Evolutionary conservation across 768 basidiomycete genomes (phyloP).

Genomic region (Crucibulum laeve): DNA sequence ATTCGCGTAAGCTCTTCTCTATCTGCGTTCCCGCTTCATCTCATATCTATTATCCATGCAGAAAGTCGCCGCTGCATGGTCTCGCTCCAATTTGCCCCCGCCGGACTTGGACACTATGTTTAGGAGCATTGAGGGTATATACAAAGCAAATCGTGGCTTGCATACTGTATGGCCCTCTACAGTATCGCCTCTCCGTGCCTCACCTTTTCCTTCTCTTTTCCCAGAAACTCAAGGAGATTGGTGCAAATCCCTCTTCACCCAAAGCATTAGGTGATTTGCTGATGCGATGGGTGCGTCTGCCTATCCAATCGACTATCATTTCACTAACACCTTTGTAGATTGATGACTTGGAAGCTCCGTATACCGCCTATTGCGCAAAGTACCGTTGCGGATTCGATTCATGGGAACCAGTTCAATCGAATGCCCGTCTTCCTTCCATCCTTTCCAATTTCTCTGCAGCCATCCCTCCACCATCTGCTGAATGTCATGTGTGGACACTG

Average conservation of each 20-base stretch:
- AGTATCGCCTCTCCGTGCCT: slow-evolving; percentile 1
- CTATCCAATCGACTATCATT: slow-evolving; percentile 6
- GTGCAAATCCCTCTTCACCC: slow-evolving; percentile 86
- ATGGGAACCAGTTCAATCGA: slow-evolving; percentile 78
- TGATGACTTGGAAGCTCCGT: slow-evolving; percentile 85
- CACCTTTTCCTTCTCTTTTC: slow-evolving; percentile 12
- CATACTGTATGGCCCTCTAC: slow-evolving; percentile 46
- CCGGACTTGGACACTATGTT: slow-evolving; percentile 92
- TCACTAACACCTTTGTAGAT: slow-evolving; percentile 50
- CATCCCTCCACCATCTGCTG: slow-evolving; percentile 52
- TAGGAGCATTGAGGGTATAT: slow-evolving; percentile 86
- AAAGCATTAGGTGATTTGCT: slow-evolving; percentile 93
- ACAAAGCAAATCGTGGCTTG: slow-evolving; percentile 84
- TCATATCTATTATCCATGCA: slow-evolving; percentile 25
- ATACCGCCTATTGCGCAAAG: slow-evolving; percentile 72
- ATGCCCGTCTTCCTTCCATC: slow-evolving; percentile 63
- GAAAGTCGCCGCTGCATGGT: slow-evolving; percentile 99
- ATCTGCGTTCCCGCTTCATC: slow-evolving; percentile 4
- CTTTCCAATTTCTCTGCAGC: slow-evolving; percentile 65
- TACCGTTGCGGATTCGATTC: slow-evolving; percentile 76
- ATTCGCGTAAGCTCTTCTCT: slow-evolving; percentile 66
- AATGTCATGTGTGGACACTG: slow-evolving; percentile 67
- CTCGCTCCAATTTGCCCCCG: slow-evolving; percentile 89
- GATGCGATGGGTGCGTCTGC: slow-evolving; percentile 86
- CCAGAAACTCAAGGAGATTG: slow-evolving; percentile 93